phyloP scores from a whole-genome alignment of 805 yeast species.

The Hanseniaspora taiwanica region DNA sequence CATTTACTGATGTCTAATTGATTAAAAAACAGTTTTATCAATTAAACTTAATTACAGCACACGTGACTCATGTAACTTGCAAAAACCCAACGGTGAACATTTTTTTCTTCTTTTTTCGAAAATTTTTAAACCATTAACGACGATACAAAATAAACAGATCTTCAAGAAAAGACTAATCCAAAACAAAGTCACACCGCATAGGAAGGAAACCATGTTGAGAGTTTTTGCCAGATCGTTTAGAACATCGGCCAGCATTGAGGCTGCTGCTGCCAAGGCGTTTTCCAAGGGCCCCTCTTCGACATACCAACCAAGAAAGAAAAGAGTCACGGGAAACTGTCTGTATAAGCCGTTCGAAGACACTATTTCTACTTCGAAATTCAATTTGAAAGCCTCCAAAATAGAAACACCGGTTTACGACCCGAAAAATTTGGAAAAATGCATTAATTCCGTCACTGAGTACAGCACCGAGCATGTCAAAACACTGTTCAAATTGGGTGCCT shows the following conservation, averaged over 20 bases:
- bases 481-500: slow-evolving; percentile 44
- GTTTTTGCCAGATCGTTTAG: slow-evolving; percentile 10
- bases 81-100: too few relatives aligned
- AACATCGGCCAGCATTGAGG: slow-evolving; percentile 8
- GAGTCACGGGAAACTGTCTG: slow-evolving; percentile 19
- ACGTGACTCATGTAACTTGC: too few relatives aligned
- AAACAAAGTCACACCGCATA: not conserved
- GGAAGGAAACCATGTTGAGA: slow-evolving; percentile 10
- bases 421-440: slow-evolving; percentile 3
- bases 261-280: slow-evolving; percentile 20
- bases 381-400: slow-evolving; percentile 17
- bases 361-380: slow-evolving; percentile 18
- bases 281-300: slow-evolving; percentile 10
- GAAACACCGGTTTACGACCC: slow-evolving; percentile 14
- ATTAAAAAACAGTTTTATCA: too few relatives aligned
- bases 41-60: too few relatives aligned
- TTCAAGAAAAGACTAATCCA: not conserved
- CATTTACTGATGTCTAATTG: too few relatives aligned
- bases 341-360: slow-evolving; percentile 24
- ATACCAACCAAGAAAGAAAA: slow-evolving; percentile 12
- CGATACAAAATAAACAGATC: too few relatives aligned
- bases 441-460: slow-evolving; percentile 29
- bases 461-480: slow-evolving; percentile 27
- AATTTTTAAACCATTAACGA: too few relatives aligned
- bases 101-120: too few relatives aligned